phyloP scores from a whole-genome alignment of 1,139 yeast species.

The Geotrichum histeridarum region DNA sequence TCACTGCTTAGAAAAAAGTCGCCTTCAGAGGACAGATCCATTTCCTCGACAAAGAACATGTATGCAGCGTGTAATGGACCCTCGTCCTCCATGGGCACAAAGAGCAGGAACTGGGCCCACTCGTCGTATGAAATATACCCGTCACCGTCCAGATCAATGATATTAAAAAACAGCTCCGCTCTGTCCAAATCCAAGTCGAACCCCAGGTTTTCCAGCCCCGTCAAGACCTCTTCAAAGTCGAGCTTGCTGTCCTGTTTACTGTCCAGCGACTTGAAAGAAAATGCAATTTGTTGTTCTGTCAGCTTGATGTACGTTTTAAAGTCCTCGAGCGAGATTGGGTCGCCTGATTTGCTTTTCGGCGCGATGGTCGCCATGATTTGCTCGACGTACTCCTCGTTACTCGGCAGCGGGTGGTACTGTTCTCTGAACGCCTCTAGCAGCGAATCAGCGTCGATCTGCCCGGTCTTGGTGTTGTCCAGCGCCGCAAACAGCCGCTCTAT shows the following conservation, averaged over 20 bases:
- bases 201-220: conserved; percentile 53
- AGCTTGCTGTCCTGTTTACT: conserved; percentile 71
- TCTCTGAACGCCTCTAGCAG: conserved; percentile 26
- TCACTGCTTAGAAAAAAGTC: conserved; percentile 82
- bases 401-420: conserved; percentile 47
- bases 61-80: conserved; percentile 77
- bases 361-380: conserved; percentile 55
- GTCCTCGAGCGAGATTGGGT: conserved; percentile 54
- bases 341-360: conserved; percentile 51
- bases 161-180: conserved; percentile 55
- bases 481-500: conserved; percentile 31
- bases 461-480: conserved; percentile 26
- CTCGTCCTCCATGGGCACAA: conserved; percentile 64
- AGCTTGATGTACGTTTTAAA: conserved; percentile 55
- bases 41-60: conserved; percentile 71
- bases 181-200: conserved; percentile 53
- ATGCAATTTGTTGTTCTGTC: conserved; percentile 65
- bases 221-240: conserved; percentile 58
- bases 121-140: conserved; percentile 79
- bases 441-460: conserved; percentile 25
- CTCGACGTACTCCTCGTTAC: conserved; percentile 56
- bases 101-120: conserved; percentile 73
- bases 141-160: conserved; percentile 55
- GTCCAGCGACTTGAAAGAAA: conserved; percentile 68
- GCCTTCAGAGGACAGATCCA: conserved; percentile 82